Percentiles rank a stretch among this genome's conserved stretches.
Conservation (phyloP, 345 rosid species). For the Atalantia buxifolia region DNA sequence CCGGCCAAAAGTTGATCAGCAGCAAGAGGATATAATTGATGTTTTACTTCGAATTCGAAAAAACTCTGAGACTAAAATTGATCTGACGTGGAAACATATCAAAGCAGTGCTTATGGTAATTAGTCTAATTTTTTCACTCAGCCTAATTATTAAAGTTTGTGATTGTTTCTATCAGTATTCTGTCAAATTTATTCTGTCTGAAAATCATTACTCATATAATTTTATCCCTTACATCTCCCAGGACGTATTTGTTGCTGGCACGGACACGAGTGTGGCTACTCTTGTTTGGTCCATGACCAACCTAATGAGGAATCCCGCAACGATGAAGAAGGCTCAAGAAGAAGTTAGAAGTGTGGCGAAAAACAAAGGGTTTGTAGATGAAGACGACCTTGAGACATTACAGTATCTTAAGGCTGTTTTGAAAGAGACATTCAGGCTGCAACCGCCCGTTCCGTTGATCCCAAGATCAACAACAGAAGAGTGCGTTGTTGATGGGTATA, state of each 20-base stretch:
- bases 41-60: conserved; percentile 21
- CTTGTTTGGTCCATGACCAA: conserved; percentile 32
- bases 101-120: conserved; percentile 37
- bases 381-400: conserved; percentile 19
- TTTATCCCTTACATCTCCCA: background rate
- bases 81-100: conserved; percentile 28
- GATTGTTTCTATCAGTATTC: too few relatives aligned
- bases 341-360: conserved; percentile 18
- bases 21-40: conserved; percentile 25
- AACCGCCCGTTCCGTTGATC: conserved; percentile 24
- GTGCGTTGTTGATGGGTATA: conserved; percentile 16
- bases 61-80: conserved; percentile 10
- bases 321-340: conserved; percentile 23
- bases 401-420: conserved; percentile 28
- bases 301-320: conserved; percentile 22
- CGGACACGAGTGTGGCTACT: conserved; percentile 21
- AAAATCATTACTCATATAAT: too few relatives aligned
- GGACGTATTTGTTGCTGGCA: conserved; percentile 32
- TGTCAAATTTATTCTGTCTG: too few relatives aligned
- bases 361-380: conserved; percentile 17
- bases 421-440: conserved; percentile 30
- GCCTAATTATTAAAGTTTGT: background rate
- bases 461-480: conserved; percentile 22
- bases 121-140: background rate
- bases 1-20: background rate